A percentile compares a stretch with the other conserved stretches of the same genome.
Conservation (phyloP, 768 basidiomycete species). For the Mycena vulgaris region DNA sequence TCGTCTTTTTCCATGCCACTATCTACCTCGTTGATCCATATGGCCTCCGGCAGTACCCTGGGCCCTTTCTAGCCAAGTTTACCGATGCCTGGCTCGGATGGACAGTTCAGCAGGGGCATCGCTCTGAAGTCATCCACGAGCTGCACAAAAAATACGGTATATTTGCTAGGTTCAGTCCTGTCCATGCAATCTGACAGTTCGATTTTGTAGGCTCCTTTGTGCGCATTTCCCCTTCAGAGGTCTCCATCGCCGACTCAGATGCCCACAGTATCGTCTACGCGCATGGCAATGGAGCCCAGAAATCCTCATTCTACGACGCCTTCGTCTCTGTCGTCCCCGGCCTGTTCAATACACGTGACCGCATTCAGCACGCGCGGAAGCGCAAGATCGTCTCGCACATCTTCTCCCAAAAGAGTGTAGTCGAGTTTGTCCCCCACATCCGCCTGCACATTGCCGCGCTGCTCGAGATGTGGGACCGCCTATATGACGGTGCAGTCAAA, state of each 20-base stretch:
- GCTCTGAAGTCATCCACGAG: constrained; percentile 3
- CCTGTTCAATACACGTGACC: background rate
- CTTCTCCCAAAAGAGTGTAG: constrained; percentile 86
- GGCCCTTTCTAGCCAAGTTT: too few relatives aligned
- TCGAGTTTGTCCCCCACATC: constrained; percentile 89
- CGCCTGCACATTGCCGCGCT: constrained; percentile 68
- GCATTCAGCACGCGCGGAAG: background rate
- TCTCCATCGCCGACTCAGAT: background rate
- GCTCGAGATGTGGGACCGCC: constrained; percentile 81
- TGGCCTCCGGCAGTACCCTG: too few relatives aligned
- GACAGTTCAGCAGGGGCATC: too few relatives aligned
- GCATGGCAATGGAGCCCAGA: background rate
- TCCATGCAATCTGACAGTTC: too few relatives aligned
- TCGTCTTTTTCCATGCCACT: too few relatives aligned
- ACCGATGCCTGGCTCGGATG: too few relatives aligned
- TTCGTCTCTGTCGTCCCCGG: too few relatives aligned
- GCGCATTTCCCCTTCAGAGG: background rate
- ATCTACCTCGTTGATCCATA: too few relatives aligned
- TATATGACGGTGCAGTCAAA: constrained; percentile 69
- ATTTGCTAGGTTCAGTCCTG: too few relatives aligned
- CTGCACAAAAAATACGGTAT: too few relatives aligned
- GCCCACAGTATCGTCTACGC: background rate
- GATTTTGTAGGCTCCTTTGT: background rate
- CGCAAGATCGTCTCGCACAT: constrained; percentile 49
- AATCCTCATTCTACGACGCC: background rate